Conservation (phyloP, 345 rosid species). For the Eucalyptus albens region DNA sequence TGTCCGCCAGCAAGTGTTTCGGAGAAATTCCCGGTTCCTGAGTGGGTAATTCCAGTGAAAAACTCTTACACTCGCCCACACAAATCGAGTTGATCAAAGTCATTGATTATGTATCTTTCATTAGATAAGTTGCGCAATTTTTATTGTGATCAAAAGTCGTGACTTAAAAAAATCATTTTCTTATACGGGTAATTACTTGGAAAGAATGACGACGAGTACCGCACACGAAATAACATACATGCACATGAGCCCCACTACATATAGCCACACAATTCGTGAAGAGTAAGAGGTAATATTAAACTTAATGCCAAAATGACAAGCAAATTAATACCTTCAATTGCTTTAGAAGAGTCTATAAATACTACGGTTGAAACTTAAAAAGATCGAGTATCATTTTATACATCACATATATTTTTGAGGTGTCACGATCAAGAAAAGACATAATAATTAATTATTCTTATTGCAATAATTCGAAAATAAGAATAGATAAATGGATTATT, state of each 20-base stretch:
- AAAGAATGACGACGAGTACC: neutral
- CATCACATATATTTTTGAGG: neutral
- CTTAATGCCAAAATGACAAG: neutral
- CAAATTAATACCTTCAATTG: neutral
- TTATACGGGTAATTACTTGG: neutral
- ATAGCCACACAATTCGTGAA: no score
- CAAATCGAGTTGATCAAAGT: neutral
- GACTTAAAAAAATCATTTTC: neutral
- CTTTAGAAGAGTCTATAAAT: neutral
- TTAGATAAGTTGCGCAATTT: neutral
- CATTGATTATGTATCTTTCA: neutral
- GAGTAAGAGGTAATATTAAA: neutral
- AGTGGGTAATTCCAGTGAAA: neutral
- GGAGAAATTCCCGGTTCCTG: neutral
- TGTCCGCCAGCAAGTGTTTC: neutral
- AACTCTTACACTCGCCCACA: neutral
- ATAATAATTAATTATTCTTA: neutral
- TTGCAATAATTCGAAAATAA: neutral
- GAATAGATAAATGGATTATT: neutral
- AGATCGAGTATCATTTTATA: neutral
- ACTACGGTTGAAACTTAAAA: neutral
- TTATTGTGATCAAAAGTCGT: neutral
- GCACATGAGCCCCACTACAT: neutral
- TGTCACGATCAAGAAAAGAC: neutral
- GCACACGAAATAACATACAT: no score